Conservation (phyloP, 345 rosid species). For the Abelmoschus esculentus region DNA sequence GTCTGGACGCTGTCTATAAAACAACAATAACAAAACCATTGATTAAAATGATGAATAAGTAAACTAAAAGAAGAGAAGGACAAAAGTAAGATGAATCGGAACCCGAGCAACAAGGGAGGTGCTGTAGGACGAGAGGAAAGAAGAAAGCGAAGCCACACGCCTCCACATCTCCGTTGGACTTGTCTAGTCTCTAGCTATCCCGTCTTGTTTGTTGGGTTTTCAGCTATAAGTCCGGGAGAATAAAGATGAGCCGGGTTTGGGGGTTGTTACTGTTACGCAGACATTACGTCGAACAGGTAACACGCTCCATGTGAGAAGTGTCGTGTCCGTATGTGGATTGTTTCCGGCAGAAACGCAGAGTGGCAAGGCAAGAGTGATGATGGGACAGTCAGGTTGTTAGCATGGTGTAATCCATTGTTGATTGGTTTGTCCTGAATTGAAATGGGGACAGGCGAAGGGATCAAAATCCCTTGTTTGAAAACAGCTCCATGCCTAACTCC, state of each 20-base stretch:
- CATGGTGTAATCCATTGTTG: too few relatives aligned
- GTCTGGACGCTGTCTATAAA: conserved; percentile 33
- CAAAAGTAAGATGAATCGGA: not conserved
- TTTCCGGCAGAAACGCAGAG: too few relatives aligned
- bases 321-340: not conserved
- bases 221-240: conserved; percentile 1
- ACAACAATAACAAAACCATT: not conserved
- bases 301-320: not conserved
- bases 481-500: too few relatives aligned
- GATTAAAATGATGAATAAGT: not conserved
- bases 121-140: conserved; percentile 40
- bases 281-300: conserved; percentile 23
- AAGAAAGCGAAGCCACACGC: conserved; percentile 47
- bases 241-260: not conserved
- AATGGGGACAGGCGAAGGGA: too few relatives aligned
- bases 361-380: too few relatives aligned
- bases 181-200: not conserved
- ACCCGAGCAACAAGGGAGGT: conserved; percentile 19
- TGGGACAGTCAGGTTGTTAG: too few relatives aligned
- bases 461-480: too few relatives aligned
- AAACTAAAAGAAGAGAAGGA: not conserved
- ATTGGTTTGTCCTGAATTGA: too few relatives aligned
- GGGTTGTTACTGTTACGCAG: conserved; percentile 15
- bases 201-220: not conserved
- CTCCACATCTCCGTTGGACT: too few relatives aligned